Evolutionary conservation across 164 flowering plant genomes (phyloP), one percentile per base, ranked within the genome.

Genomic region (Aristolochia fimbriata): DNA sequence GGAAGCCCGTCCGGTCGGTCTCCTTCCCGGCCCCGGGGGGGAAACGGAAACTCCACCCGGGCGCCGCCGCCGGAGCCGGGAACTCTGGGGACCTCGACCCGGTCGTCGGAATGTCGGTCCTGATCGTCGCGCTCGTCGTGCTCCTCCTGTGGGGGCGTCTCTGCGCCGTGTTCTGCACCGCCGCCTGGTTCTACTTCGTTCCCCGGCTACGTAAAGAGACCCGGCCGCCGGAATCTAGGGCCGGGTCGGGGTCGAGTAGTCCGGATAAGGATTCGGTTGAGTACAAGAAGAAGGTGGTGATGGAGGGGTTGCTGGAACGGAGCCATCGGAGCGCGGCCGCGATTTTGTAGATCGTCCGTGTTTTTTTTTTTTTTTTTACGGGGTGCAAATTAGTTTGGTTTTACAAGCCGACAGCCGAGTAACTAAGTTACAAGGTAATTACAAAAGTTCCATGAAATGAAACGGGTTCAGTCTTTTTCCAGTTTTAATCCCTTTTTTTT

Each of bases 61-160:
- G n/a, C n/a, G n/a, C n/a, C n/a, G n/a, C 45, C 9, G 15, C 25
- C 58, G 15, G 12, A 8, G 0, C 53, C 12, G 21, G 22, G 53
- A 22, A 20, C 22, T 21, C 45, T 25, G 45, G 51, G 3, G n/a
- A 27, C 14, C 17, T 31, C 20, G 61, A 77, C 21, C 64, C 80
- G 3, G 1, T 69, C 1, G 47, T 77, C 0, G 94, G 89, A 5
- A 30, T 82, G 68, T 75, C 81, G 6, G 60, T 87, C 30, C 23
- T 87, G 10, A 11, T 77, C 46, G 80, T 81, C 64, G 74, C 74
- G 3, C 55, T 87, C 30, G 45, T 70, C 0, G 74, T 83, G 10
- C 68, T 81, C 78, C 15, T 81, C 8, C 6, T 83, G 0, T 85
- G 79, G 78, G 95, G 95, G 2, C 68, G 80, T n/a, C 0, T 80